These are phyloP conservation scores for Prunus kanzakura DNA, from an alignment of 306 rosid genomes.

Conservation along the genomic window DNA sequence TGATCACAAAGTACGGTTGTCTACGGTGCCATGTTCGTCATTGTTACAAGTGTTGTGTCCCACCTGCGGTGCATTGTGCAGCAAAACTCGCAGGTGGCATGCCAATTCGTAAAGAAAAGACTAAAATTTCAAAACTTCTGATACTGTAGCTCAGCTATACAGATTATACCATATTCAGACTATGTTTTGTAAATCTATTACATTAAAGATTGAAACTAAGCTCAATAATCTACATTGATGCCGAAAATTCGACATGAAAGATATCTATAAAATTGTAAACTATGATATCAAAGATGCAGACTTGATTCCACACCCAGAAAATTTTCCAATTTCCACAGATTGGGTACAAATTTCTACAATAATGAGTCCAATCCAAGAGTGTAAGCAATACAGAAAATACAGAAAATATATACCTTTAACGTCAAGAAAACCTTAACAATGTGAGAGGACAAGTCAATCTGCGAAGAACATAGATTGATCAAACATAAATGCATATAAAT, in stretches of 20 bases:
- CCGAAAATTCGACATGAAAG: not conserved
- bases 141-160: not conserved
- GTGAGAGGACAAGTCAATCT: conserved; percentile 91
- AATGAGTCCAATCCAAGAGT: not conserved
- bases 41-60: not conserved
- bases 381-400: not conserved
- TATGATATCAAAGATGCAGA: not conserved
- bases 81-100: not conserved
- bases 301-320: not conserved
- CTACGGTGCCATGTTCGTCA: not conserved
- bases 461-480: conserved; percentile 33
- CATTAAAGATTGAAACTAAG: not conserved
- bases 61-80: not conserved
- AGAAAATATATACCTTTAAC: conserved; percentile 57
- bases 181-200: not conserved
- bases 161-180: not conserved
- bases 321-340: not conserved
- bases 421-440: conserved; percentile 82
- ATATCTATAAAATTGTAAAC: not conserved
- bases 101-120: not conserved
- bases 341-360: not conserved
- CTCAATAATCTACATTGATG: not conserved
- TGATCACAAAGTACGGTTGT: not conserved
- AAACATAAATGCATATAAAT: not conserved
- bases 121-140: not conserved